A percentile compares a stretch with the other conserved stretches of the same genome.
Evolutionary conservation across 208 protist species (phyloP).

Genomic region (Leishmania major): DNA sequence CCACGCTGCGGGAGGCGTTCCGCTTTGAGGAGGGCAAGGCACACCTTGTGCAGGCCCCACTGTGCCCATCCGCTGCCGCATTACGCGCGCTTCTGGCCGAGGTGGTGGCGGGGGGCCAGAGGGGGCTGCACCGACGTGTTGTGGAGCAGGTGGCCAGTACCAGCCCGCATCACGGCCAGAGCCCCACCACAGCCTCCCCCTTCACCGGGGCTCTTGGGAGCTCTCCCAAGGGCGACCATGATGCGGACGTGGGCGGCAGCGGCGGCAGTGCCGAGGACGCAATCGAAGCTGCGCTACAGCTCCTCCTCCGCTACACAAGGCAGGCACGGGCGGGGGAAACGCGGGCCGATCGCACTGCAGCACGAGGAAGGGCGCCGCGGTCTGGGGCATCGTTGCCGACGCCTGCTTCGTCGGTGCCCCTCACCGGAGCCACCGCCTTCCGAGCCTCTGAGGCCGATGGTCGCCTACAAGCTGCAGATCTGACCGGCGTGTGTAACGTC

Average conservation of each 20-base stretch:
- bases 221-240: background rate
- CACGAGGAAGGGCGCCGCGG: background rate
- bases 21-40: constrained; percentile 16
- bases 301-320: constrained; percentile 16
- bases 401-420: background rate
- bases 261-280: constrained; percentile 15
- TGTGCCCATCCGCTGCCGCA: constrained; percentile 28
- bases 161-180: background rate
- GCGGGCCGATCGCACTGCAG: background rate
- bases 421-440: background rate
- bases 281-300: constrained; percentile 24
- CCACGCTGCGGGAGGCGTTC: constrained; percentile 22
- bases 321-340: background rate
- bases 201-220: background rate
- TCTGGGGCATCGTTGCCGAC: background rate
- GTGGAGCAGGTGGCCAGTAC: constrained; percentile 14
- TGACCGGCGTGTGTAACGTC: constrained; percentile 4
- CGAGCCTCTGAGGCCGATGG: background rate
- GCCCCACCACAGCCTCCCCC: background rate
- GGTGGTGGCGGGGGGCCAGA: constrained; percentile 28
- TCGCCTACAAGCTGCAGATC: background rate
- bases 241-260: constrained; percentile 3
- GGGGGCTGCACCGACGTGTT: constrained; percentile 27
- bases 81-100: constrained; percentile 23
- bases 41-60: constrained; percentile 29